Evolutionary conservation across 2,329 filamentous ascomycete species (phyloP).

Genomic region (Graphilbum fragrans): DNA sequence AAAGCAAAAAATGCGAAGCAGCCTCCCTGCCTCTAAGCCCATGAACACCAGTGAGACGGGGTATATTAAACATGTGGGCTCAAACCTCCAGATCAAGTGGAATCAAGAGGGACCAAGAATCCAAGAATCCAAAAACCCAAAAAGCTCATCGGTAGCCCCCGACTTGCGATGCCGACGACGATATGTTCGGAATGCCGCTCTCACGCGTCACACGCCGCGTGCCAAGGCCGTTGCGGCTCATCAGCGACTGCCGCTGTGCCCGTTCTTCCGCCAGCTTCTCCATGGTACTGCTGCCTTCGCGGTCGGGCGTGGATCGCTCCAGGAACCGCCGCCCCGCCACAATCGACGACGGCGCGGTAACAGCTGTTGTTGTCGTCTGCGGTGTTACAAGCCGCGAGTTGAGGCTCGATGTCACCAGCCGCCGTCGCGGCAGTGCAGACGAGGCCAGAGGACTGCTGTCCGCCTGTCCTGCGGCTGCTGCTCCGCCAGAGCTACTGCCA

Average conservation of each 20-base stretch:
- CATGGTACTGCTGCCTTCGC: constrained; percentile 22
- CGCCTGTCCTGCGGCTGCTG: neutral
- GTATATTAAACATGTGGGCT: too few relatives aligned
- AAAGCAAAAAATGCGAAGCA: too few relatives aligned
- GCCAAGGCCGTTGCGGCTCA: constrained; percentile 33
- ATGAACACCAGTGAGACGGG: too few relatives aligned
- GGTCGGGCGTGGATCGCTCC: constrained; percentile 30
- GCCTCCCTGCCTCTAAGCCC: too few relatives aligned
- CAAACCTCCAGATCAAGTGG: neutral
- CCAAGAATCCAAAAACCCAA: neutral
- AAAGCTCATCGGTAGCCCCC: constrained; percentile 30
- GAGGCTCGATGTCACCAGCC: constrained; percentile 36
- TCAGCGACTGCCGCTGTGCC: constrained; percentile 27
- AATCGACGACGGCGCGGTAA: constrained; percentile 2
- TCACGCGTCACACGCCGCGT: constrained; percentile 24
- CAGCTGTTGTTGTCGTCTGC: constrained; percentile 21
- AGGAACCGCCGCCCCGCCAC: constrained; percentile 30
- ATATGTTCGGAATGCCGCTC: constrained; percentile 25
- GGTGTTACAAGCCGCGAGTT: constrained; percentile 33
- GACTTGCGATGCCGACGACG: constrained; percentile 24
- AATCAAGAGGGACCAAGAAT: neutral
- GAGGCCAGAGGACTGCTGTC: constrained; percentile 19
- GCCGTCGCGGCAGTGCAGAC: constrained; percentile 39
- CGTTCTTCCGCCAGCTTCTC: constrained; percentile 27
- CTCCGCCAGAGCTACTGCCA: constrained; percentile 14